These are phyloP conservation scores for Nicotiana rustica DNA, from an alignment of 305 asterid genomes.

Conservation along the genomic window DNA sequence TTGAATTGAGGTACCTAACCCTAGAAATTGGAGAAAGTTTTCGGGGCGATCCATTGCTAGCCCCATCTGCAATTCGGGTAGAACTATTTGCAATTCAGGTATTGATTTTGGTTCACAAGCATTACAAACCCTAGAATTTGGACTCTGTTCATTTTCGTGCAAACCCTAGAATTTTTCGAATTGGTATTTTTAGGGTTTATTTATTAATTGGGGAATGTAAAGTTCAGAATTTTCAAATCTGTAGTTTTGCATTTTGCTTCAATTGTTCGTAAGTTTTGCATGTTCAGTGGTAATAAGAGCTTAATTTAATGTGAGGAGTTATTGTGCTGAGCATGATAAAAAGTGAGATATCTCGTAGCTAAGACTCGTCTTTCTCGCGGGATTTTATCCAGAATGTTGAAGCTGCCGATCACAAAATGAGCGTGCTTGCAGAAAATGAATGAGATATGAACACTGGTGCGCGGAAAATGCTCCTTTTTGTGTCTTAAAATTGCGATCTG, in stretches of 20 bases:
- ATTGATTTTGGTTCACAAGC: slow-evolving; percentile 24
- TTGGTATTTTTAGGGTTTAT: neutral
- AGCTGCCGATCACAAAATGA: slow-evolving; percentile 2
- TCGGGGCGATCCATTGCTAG: slow-evolving; percentile 15
- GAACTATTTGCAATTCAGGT: slow-evolving; percentile 29
- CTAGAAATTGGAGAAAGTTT: slow-evolving; percentile 30
- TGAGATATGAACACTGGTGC: slow-evolving; percentile 1
- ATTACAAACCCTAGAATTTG: slow-evolving; percentile 29
- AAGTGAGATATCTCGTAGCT: neutral
- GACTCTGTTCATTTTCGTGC: slow-evolving; percentile 23
- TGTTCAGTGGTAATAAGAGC: slow-evolving; percentile 28
- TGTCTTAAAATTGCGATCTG: neutral
- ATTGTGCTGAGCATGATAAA: slow-evolving; percentile 15
- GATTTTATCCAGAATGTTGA: slow-evolving; percentile 1
- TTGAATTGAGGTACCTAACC: slow-evolving; percentile 30
- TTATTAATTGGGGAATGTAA: slow-evolving; percentile 23
- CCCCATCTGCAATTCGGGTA: slow-evolving; percentile 31
- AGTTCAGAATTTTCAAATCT: slow-evolving; percentile 15
- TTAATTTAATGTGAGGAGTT: slow-evolving; percentile 1
- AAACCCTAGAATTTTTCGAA: slow-evolving; percentile 22
- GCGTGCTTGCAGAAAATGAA: slow-evolving; percentile 17
- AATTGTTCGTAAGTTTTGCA: slow-evolving; percentile 12
- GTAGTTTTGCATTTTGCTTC: slow-evolving; percentile 16
- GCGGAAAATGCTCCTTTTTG: neutral
- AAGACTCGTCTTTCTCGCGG: neutral